Evolutionary conservation across 2,329 filamentous ascomycete genomes (phyloP).

Genomic region (Pseudonectria foliicola): DNA sequence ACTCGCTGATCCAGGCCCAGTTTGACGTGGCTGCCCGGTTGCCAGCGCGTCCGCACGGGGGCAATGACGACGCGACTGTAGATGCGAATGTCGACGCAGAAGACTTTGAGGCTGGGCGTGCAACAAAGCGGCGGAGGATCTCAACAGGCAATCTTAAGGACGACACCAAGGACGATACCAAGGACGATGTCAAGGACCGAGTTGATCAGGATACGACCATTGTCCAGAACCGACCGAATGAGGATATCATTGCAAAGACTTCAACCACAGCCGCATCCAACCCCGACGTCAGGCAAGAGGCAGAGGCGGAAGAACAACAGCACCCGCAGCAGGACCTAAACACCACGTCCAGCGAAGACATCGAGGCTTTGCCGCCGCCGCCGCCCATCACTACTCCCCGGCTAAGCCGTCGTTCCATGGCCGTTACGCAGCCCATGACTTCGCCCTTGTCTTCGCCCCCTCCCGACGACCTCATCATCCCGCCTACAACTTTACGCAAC

Average conservation of each 20-base stretch:
- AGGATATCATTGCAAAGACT: constrained; percentile 3
- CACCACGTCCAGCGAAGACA: not conserved
- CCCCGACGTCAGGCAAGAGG: constrained; percentile 7
- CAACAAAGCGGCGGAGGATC: constrained; percentile 29
- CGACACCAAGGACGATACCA: constrained; percentile 18
- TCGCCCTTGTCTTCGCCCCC: constrained; percentile 34
- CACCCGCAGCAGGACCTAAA: not conserved
- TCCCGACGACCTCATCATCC: constrained; percentile 22
- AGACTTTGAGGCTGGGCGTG: constrained; percentile 12
- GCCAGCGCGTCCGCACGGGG: constrained; percentile 22
- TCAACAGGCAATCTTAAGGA: constrained; percentile 15
- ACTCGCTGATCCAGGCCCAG: constrained; percentile 63
- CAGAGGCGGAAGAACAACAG: too few species aligned
- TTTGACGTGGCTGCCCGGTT: constrained; percentile 47
- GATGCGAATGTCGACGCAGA: constrained; percentile 14
- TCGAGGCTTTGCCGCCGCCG: not conserved
- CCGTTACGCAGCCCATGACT: constrained; percentile 17
- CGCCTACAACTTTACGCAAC: constrained; percentile 19
- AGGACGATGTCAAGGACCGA: constrained; percentile 3
- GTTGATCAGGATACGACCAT: not conserved
- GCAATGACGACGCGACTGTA: constrained; percentile 11
- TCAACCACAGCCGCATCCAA: not conserved
- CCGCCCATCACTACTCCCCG: constrained; percentile 12
- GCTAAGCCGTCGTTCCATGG: constrained; percentile 14
- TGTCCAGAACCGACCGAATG: too few species aligned